phyloP scores from a whole-genome alignment of 2,329 filamentous ascomycete species.

The Aureobasidium zeae region DNA sequence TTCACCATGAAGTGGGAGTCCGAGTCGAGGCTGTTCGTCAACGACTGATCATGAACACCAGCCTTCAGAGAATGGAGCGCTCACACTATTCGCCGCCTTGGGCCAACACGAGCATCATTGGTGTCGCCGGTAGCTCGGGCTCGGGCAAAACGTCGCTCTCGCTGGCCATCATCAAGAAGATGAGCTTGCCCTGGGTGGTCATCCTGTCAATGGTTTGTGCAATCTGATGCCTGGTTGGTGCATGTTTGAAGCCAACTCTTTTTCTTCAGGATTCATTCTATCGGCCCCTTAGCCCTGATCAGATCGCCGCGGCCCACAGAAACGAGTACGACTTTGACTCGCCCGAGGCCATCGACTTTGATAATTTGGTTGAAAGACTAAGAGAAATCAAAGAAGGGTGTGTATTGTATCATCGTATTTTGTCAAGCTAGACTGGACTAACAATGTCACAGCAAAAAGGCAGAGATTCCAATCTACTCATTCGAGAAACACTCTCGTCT shows the following conservation, averaged over 20 bases:
- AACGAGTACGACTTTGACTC: slow-evolving; percentile 97
- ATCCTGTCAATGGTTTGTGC: slow-evolving; percentile 81
- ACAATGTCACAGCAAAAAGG: slow-evolving; percentile 54
- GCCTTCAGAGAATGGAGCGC: slow-evolving; percentile 21
- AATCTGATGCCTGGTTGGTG: not conserved
- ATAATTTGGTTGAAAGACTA: slow-evolving; percentile 69
- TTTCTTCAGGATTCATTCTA: slow-evolving; percentile 81
- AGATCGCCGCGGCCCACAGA: slow-evolving; percentile 69
- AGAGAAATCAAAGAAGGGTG: slow-evolving; percentile 87
- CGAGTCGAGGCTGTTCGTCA: slow-evolving; percentile 7
- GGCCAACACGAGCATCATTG: slow-evolving; percentile 94
- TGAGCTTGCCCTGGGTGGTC: slow-evolving; percentile 95
- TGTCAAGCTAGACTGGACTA: slow-evolving; percentile 12
- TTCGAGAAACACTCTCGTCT: slow-evolving; percentile 83
- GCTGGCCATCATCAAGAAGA: slow-evolving; percentile 75
- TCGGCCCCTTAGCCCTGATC: slow-evolving; percentile 71
- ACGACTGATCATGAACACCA: slow-evolving; percentile 12
- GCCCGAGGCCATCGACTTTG: slow-evolving; percentile 90
- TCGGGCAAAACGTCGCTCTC: slow-evolving; percentile 93
- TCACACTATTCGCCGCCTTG: slow-evolving; percentile 88
- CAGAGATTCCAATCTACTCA: slow-evolving; percentile 90
- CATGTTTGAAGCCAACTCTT: slow-evolving; percentile 4
- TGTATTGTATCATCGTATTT: slow-evolving; percentile 20
- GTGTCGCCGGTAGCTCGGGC: slow-evolving; percentile 87
- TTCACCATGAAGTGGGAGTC: slow-evolving; percentile 14